Conservation (phyloP, 331 rosid species). For the Malus hybrid region DNA sequence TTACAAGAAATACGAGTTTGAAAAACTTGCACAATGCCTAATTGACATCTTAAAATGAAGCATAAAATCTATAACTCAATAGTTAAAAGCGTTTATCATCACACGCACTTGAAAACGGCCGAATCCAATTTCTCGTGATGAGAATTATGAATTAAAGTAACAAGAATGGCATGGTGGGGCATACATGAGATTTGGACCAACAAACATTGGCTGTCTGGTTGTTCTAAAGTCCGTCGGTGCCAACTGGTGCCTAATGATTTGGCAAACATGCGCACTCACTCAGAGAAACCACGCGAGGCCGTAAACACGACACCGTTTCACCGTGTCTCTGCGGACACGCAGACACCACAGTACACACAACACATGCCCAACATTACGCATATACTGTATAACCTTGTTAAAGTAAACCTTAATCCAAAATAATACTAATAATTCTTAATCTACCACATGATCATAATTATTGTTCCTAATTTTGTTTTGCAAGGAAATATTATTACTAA, state of each 20-base stretch:
- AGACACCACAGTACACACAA: background rate
- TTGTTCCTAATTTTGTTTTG: background rate
- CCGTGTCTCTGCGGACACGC: slow-evolving; percentile 12
- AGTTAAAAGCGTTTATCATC: background rate
- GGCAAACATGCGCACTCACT: slow-evolving; percentile 11
- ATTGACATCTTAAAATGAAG: background rate
- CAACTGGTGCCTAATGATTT: slow-evolving; percentile 31
- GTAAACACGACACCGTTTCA: slow-evolving; percentile 10
- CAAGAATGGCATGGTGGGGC: too few relatives aligned
- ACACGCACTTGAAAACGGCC: background rate
- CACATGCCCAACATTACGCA: background rate
- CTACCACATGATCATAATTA: background rate
- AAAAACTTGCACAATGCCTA: background rate
- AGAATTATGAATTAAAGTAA: too few relatives aligned
- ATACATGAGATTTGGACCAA: slow-evolving; percentile 6
- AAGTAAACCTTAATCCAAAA: too few relatives aligned
- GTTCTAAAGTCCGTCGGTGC: slow-evolving; percentile 12
- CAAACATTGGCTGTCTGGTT: slow-evolving; percentile 12
- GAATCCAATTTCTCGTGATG: too few relatives aligned
- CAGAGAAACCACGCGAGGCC: background rate
- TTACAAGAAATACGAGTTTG: background rate
- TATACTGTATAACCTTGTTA: too few relatives aligned
- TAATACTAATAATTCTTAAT: background rate
- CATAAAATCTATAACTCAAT: too few relatives aligned
- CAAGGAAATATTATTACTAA: background rate